A percentile compares a stretch with the other conserved stretches of the same genome.
These are phyloP conservation scores for Chrysoporthe cubensis DNA, from an alignment of 2,329 filamentous ascomycete species.

Conservation along the genomic window DNA sequence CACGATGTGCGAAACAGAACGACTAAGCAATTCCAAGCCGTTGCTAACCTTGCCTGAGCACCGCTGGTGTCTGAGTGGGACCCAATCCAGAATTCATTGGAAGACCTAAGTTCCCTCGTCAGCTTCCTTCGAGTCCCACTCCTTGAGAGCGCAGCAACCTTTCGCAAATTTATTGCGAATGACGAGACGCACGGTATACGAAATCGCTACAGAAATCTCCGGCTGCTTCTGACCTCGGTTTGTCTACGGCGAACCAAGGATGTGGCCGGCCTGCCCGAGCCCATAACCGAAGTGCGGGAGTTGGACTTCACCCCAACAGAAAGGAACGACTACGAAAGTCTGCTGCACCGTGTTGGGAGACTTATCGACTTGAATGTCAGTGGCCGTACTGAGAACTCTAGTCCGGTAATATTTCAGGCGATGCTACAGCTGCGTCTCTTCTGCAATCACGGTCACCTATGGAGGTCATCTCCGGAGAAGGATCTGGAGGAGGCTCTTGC, in stretches of 20 bases:
- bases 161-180: constrained; percentile 20
- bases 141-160: constrained; percentile 25
- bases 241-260: constrained; percentile 3
- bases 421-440: constrained; percentile 10
- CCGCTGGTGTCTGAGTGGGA: constrained; percentile 34
- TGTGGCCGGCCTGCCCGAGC: neutral
- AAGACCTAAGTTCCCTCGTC: constrained; percentile 31
- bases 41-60: constrained; percentile 29
- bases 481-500: constrained; percentile 3
- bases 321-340: neutral
- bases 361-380: neutral
- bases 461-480: neutral
- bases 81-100: constrained; percentile 33
- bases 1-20: constrained; percentile 31
- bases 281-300: neutral
- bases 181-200: neutral
- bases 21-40: constrained; percentile 33
- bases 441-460: constrained; percentile 5
- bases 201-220: constrained; percentile 1
- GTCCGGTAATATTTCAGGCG: constrained; percentile 2
- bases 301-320: neutral
- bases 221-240: constrained; percentile 1
- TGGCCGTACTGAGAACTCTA: neutral
- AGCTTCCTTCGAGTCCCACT: constrained; percentile 31
- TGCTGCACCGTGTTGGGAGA: neutral